Percentiles rank a stretch among this genome's conserved stretches.
Evolutionary conservation across 2,329 filamentous ascomycete genomes (phyloP).

Genomic region (Penicillium sclerotiorum): DNA sequence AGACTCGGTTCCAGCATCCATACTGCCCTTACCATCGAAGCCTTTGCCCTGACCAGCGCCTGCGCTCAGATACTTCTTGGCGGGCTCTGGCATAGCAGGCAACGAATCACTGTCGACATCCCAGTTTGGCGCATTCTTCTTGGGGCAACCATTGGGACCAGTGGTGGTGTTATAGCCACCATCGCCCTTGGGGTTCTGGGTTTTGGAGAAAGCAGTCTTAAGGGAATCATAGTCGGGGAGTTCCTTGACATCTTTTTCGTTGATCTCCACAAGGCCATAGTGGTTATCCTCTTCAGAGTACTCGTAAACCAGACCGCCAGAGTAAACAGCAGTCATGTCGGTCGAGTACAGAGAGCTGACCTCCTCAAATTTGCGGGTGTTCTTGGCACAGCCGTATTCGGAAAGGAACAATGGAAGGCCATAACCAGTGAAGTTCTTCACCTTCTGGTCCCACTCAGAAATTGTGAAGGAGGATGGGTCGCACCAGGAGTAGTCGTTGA

Average conservation of each 20-base stretch:
- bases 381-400: conserved; percentile 88
- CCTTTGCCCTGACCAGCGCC: conserved; percentile 62
- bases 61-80: conserved; percentile 58
- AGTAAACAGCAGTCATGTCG: conserved; percentile 89
- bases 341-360: conserved; percentile 74
- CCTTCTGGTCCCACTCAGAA: conserved; percentile 86
- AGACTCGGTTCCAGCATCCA: conserved; percentile 56
- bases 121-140: conserved; percentile 56
- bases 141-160: conserved; percentile 57
- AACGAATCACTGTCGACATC: conserved; percentile 57
- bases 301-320: conserved; percentile 94
- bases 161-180: conserved; percentile 62
- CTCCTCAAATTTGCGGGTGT: conserved; percentile 80
- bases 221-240: conserved; percentile 65
- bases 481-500: conserved; percentile 81
- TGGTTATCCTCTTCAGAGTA: conserved; percentile 83
- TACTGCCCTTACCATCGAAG: conserved; percentile 58
- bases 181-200: conserved; percentile 56
- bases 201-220: conserved; percentile 53
- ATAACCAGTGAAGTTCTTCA: conserved; percentile 82
- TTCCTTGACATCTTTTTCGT: conserved; percentile 58
- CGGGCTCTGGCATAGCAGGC: conserved; percentile 59
- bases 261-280: conserved; percentile 76
- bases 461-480: conserved; percentile 74
- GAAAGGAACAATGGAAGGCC: conserved; percentile 91